Conservation (phyloP, 129 eudicot species). For the Artemisia tridentata region DNA sequence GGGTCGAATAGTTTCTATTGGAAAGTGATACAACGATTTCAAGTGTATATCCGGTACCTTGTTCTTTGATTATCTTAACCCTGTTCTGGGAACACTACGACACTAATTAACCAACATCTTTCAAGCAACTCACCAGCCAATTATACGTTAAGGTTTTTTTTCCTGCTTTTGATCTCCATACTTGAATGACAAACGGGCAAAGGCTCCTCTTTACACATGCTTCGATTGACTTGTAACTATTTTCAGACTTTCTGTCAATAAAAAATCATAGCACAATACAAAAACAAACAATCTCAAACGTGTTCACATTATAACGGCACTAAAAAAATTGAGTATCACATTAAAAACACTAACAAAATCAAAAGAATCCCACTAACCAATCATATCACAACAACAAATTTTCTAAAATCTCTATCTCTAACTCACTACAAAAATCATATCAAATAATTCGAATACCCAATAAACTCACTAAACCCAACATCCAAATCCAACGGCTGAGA, state of each 20-base stretch:
- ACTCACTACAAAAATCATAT: conserved; percentile 34
- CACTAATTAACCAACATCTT: too few relatives aligned
- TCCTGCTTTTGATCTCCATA: too few relatives aligned
- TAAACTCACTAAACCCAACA: conserved; percentile 12
- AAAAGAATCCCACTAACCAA: conserved; percentile 18
- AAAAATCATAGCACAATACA: neutral
- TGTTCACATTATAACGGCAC: neutral
- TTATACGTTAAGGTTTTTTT: too few relatives aligned
- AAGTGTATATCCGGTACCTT: too few relatives aligned
- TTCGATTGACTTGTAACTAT: too few relatives aligned
- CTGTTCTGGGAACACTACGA: too few relatives aligned
- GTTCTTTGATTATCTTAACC: too few relatives aligned
- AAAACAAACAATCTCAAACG: neutral
- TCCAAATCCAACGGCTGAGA: conserved; percentile 43
- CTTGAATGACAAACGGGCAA: too few relatives aligned
- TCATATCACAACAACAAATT: conserved; percentile 25
- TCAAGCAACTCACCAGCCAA: conserved; percentile 86
- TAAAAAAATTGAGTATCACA: neutral
- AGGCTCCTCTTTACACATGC: too few relatives aligned
- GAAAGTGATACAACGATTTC: too few relatives aligned
- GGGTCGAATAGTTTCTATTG: too few relatives aligned
- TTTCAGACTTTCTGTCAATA: neutral
- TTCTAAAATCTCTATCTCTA: conserved; percentile 27
- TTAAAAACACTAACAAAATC: neutral
- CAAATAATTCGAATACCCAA: conserved; percentile 55